These are phyloP conservation scores for Triticum timopheevii DNA, from an alignment of 176 grass and related monocot species.

Conservation along the genomic window DNA sequence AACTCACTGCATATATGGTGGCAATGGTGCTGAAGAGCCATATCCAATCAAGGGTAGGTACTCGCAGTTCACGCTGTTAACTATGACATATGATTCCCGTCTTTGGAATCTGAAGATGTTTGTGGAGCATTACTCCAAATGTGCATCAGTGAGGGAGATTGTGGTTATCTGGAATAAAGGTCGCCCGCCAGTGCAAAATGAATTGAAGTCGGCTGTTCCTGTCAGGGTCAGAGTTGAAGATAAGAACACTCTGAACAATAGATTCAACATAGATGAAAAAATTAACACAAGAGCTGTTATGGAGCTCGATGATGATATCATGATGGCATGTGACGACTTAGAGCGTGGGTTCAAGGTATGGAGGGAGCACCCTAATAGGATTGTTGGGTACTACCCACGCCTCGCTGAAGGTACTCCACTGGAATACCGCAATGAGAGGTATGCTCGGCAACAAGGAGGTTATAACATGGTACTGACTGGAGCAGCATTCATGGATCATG, in stretches of 20 bases:
- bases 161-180: slow-evolving; percentile 94
- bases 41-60: slow-evolving; percentile 64
- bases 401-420: slow-evolving; percentile 62
- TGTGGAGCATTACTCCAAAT: slow-evolving; percentile 88
- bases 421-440: slow-evolving; percentile 66
- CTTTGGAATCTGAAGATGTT: slow-evolving; percentile 93
- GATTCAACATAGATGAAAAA: slow-evolving; percentile 75
- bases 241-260: slow-evolving; percentile 81
- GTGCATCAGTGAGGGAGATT: slow-evolving; percentile 80
- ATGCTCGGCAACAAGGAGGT: slow-evolving; percentile 43
- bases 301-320: slow-evolving; percentile 99
- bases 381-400: slow-evolving; percentile 89
- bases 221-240: slow-evolving; percentile 78
- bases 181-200: slow-evolving; percentile 34
- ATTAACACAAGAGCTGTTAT: slow-evolving; percentile 84
- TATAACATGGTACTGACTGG: slow-evolving; percentile 95
- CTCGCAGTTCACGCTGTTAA: slow-evolving; percentile 89
- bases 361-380: slow-evolving; percentile 64
- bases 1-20: slow-evolving; percentile 69
- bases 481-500: slow-evolving; percentile 94
- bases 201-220: slow-evolving; percentile 66
- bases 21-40: slow-evolving; percentile 64
- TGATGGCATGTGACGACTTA: slow-evolving; percentile 91
- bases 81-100: slow-evolving; percentile 88
- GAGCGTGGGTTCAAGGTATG: slow-evolving; percentile 95